Percentiles rank a stretch among this genome's conserved stretches.
Evolutionary conservation across 331 rosid genomes (phyloP).

Genomic region (Stylosanthes scabra): DNA sequence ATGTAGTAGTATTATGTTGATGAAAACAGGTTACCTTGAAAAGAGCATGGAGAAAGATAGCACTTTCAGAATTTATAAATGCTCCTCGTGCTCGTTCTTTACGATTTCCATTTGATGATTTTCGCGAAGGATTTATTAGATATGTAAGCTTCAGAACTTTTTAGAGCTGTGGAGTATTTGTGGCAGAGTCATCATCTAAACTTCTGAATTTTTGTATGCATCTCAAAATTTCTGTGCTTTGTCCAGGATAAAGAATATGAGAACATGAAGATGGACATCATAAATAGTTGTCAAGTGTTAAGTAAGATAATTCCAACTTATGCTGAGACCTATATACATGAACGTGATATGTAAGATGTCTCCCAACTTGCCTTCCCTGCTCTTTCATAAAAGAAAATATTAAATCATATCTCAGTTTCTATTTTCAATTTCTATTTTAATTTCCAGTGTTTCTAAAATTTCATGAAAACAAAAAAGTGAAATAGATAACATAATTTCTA

Average conservation of each 20-base stretch:
- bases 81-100: too few species aligned
- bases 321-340: constrained; percentile 88
- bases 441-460: too few species aligned
- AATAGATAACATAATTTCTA: too few species aligned
- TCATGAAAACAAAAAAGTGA: too few species aligned
- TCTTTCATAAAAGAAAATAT: background rate
- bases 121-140: constrained; percentile 75
- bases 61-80: constrained; percentile 60
- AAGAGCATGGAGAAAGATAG: constrained; percentile 93
- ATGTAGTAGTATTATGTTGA: background rate
- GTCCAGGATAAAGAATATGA: constrained; percentile 76
- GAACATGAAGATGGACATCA: constrained; percentile 68
- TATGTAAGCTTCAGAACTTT: constrained; percentile 56
- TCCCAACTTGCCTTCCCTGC: background rate
- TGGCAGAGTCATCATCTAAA: constrained; percentile 29
- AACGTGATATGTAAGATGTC: constrained; percentile 79
- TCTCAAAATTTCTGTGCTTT: constrained; percentile 42
- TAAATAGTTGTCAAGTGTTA: constrained; percentile 81
- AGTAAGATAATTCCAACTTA: constrained; percentile 87
- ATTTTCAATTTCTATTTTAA: too few species aligned
- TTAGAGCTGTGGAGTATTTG: too few species aligned
- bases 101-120: too few species aligned
- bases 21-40: constrained; percentile 69
- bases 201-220: constrained; percentile 12
- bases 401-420: background rate